Evolutionary conservation across 2,329 filamentous ascomycete species (phyloP).

Genomic region (Massarina eburnea): DNA sequence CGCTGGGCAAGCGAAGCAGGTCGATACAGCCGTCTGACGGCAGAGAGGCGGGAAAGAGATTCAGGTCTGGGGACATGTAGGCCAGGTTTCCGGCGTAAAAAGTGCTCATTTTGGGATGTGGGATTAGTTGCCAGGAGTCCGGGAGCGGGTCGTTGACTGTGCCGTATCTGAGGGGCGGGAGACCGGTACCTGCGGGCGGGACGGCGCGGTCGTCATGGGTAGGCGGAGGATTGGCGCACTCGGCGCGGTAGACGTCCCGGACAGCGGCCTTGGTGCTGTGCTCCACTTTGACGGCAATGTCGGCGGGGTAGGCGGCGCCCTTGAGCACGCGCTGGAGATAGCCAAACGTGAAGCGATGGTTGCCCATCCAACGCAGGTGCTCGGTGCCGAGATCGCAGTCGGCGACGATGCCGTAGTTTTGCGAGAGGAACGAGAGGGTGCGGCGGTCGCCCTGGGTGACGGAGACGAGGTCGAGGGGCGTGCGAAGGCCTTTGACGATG

Average conservation of each 20-base stretch:
- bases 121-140: slow-evolving; percentile 71
- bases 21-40: slow-evolving; percentile 86
- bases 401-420: slow-evolving; percentile 85
- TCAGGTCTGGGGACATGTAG: slow-evolving; percentile 82
- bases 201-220: slow-evolving; percentile 25
- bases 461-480: slow-evolving; percentile 80
- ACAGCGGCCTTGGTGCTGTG: slow-evolving; percentile 74
- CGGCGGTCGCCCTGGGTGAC: slow-evolving; percentile 78
- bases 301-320: slow-evolving; percentile 82
- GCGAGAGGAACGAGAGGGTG: slow-evolving; percentile 85
- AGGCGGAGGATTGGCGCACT: slow-evolving; percentile 25
- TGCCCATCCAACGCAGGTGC: slow-evolving; percentile 89
- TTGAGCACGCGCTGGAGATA: slow-evolving; percentile 75
- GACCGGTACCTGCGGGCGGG: slow-evolving; percentile 37
- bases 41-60: slow-evolving; percentile 83
- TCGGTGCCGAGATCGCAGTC: slow-evolving; percentile 91
- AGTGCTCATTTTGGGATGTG: slow-evolving; percentile 79
- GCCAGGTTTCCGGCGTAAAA: slow-evolving; percentile 97
- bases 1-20: slow-evolving; percentile 76
- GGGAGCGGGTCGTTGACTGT: slow-evolving; percentile 77
- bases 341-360: slow-evolving; percentile 80
- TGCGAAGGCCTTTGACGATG: slow-evolving; percentile 85
- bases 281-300: slow-evolving; percentile 82
- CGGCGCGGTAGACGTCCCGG: slow-evolving; percentile 66
- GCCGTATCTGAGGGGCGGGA: slow-evolving; percentile 77